Conservation (phyloP, 345 rosid species). For the Corymbia maculata region DNA sequence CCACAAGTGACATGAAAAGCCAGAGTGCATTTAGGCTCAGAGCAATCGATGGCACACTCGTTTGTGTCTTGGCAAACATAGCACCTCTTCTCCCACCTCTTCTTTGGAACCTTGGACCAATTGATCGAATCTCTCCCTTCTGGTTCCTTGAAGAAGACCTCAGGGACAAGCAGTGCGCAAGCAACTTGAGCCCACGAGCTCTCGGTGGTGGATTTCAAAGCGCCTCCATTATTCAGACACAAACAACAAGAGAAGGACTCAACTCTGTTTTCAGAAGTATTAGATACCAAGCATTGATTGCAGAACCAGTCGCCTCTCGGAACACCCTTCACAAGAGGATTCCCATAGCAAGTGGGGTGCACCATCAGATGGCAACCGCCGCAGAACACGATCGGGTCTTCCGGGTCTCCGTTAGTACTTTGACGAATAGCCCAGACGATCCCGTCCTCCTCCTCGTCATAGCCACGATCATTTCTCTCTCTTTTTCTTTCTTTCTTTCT, state of each 20-base stretch:
- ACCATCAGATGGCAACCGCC: constrained; percentile 97
- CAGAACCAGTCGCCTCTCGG: constrained; percentile 97
- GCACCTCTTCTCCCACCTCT: constrained; percentile 44
- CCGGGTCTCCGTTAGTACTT: constrained; percentile 90
- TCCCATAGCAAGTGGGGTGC: constrained; percentile 79
- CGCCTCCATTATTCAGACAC: constrained; percentile 50
- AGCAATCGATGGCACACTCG: constrained; percentile 80
- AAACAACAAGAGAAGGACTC: constrained; percentile 41
- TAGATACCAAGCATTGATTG: constrained; percentile 20
- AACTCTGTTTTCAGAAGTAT: not conserved
- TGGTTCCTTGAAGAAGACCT: constrained; percentile 76
- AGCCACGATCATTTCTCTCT: not conserved
- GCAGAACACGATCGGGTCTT: constrained; percentile 89
- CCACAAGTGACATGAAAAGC: constrained; percentile 85
- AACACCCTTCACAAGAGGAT: constrained; percentile 46
- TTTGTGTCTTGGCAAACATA: constrained; percentile 40
- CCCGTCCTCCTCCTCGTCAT: constrained; percentile 45
- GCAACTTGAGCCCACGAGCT: constrained; percentile 78
- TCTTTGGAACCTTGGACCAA: constrained; percentile 46
- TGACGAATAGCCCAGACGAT: constrained; percentile 72
- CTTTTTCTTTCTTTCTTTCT: not conserved
- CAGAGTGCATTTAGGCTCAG: constrained; percentile 66
- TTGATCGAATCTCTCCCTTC: constrained; percentile 79
- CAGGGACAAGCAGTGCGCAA: constrained; percentile 75
- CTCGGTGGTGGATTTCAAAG: constrained; percentile 47